phyloP scores from a whole-genome alignment of 306 rosid genomes.

The Cucumis cinereus region DNA sequence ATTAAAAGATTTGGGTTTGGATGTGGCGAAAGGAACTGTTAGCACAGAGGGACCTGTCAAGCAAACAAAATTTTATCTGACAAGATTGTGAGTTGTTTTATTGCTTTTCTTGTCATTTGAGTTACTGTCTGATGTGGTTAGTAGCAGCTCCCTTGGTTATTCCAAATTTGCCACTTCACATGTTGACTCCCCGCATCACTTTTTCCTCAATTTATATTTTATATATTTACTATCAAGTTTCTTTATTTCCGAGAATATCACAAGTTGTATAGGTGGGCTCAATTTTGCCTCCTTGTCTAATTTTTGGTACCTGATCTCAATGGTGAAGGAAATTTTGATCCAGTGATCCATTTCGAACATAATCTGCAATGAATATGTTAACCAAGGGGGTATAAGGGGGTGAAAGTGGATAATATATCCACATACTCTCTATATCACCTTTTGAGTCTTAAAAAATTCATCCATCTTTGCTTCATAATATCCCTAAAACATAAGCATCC shows the following conservation, averaged over 20 bases:
- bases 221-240: background rate
- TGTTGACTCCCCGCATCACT: background rate
- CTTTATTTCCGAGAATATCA: background rate
- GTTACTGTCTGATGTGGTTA: background rate
- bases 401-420: background rate
- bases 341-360: background rate
- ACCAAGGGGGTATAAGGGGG: background rate
- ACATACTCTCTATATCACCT: background rate
- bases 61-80: conserved; percentile 60
- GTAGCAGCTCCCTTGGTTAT: background rate
- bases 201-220: background rate
- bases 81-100: conserved; percentile 46
- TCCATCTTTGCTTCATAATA: background rate
- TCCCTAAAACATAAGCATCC: background rate
- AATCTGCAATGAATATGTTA: background rate
- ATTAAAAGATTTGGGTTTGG: conserved; percentile 79
- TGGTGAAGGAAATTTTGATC: background rate
- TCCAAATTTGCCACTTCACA: background rate
- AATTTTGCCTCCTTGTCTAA: background rate
- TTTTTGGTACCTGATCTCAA: background rate
- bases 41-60: conserved; percentile 65
- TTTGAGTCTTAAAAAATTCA: background rate
- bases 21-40: conserved; percentile 84
- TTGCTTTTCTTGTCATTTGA: background rate
- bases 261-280: background rate